Evolutionary conservation across 768 basidiomycete species (phyloP), one percentile per base, ranked within the genome.

Genomic region (Tylopilus felleus): DNA sequence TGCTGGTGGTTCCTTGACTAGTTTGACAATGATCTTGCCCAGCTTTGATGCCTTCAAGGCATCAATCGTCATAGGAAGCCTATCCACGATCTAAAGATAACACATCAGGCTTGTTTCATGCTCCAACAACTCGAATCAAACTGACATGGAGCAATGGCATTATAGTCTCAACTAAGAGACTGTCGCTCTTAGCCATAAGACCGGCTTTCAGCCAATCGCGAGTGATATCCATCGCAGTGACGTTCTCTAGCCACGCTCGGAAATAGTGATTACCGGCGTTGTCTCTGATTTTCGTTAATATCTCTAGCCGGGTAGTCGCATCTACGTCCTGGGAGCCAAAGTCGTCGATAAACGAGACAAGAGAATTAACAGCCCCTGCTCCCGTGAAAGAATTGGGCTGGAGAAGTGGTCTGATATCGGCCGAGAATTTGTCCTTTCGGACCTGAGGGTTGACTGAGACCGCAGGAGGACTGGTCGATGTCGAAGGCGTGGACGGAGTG

Each of bases 81-180:
- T 85, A 71, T 93, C 91, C 65, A 92, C 84, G 60, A 93, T 85
- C 91, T 73, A 60, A 52, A 53, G 42, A 45, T 39, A 33, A 14
- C 27, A 51, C 54, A 62, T 62, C 54, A 68, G 61, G 58, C 52
- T 43, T 52, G 51, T 60, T 35, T 46, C 33, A 23, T n/a, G 43
- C 36, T 49, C 36, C 42, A 36, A 25, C 14, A 52, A 49, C 33
- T 55, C 42, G 49, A 51, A 56, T 61, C 50, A 60, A 61, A 82
- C 90, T 77, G 73, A 93, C 91, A 73, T 92, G 89, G 47, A 93
- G 75, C 61, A 93, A 75, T 29, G 90, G 90, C 91, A 92, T 93
- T 52, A 86, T 82, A 6, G 88, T 91, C 67, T 90, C 86, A 48
- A 81, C 78, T 53, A 85, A 67, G 56, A 78, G 72, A 51, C 66